These are phyloP conservation scores for Quercus variabilis DNA, from an alignment of 306 rosid species.

Conservation along the genomic window DNA sequence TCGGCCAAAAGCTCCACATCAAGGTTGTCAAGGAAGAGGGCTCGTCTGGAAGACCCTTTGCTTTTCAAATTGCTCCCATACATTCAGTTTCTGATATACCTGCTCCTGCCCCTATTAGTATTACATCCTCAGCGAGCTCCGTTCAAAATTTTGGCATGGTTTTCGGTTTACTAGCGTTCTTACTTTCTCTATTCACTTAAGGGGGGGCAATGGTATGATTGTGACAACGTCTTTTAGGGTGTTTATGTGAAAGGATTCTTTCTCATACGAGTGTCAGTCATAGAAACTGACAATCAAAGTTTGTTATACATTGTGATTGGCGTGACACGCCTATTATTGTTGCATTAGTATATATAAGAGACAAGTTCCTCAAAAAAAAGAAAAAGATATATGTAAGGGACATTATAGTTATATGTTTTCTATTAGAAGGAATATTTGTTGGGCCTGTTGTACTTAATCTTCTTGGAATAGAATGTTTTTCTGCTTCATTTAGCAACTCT, in stretches of 20 bases:
- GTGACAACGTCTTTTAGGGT: not conserved
- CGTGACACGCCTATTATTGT: not conserved
- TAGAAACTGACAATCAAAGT: not conserved
- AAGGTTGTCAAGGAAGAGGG: conserved; percentile 22
- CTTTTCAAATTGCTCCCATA: conserved; percentile 15
- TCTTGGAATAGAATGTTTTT: not conserved
- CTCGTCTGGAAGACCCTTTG: conserved; percentile 12
- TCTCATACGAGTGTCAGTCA: not conserved
- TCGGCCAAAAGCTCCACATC: conserved; percentile 63
- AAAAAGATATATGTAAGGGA: not conserved
- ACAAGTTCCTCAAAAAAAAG: too few relatives aligned
- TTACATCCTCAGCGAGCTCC: not conserved
- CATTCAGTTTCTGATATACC: too few relatives aligned
- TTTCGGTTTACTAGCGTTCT: conserved; percentile 13
- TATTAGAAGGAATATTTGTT: not conserved
- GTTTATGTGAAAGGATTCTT: not conserved
- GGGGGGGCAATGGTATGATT: not conserved
- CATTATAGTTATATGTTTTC: not conserved
- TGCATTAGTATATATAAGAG: not conserved
- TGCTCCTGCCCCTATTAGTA: not conserved
- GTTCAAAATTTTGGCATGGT: conserved; percentile 13
- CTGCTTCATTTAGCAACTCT: not conserved
- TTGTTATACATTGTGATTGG: not conserved
- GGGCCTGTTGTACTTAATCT: not conserved
- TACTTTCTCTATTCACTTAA: conserved; percentile 21